Evolutionary conservation across 2,329 filamentous ascomycete genomes (phyloP), one percentile per base, ranked within the genome.

Genomic region (Scolecobasidium constrictum): DNA sequence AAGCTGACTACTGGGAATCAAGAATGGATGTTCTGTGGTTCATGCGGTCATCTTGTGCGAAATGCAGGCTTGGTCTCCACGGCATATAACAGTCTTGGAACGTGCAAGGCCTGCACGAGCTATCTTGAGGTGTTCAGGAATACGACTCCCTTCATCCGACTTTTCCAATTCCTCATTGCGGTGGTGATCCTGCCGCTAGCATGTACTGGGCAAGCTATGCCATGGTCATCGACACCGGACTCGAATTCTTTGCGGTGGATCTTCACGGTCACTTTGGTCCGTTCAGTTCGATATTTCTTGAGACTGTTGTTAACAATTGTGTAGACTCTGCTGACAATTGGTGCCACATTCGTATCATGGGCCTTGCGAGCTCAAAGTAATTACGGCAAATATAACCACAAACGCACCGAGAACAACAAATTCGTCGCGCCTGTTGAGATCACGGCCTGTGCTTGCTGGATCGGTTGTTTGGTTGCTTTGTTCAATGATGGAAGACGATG

Each of bases 241-340:
- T 13, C 4, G 16, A 17, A 41, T 21, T 41, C 38, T 4, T n/a
- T 41, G 16, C 28, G 38, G 26, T 41, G 26, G 12, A 41, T 41
- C n/a, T 34, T 41, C 6, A 22, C 26, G 15, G 4, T 20, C 20
- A 19, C 12, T 41, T 3, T 22, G 26, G n/a, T 15, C n/a, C 21
- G 13, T 7, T 2, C 16, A n/a, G 26, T 28, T 7, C 28, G 4
- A 5, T 12, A n/a, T 12, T 9, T 28, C n/a, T 3, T 40, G n/a
- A 6, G 18, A 6, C 20, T 12, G 3, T 22, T 40, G 16, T 22
- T 18, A 21, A n/a, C n/a, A 11, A 5, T 15, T 23, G 4, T 3
- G 4, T 16, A 41, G 38, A 21, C 22, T 26, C 26, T 41, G 2
- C 2, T 41, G 4, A 41, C 38, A 6, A 7, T 41, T 18, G 6